Conservation (phyloP, 2,329 filamentous ascomycete species). For the Microcyclospora tardicrescens region DNA sequence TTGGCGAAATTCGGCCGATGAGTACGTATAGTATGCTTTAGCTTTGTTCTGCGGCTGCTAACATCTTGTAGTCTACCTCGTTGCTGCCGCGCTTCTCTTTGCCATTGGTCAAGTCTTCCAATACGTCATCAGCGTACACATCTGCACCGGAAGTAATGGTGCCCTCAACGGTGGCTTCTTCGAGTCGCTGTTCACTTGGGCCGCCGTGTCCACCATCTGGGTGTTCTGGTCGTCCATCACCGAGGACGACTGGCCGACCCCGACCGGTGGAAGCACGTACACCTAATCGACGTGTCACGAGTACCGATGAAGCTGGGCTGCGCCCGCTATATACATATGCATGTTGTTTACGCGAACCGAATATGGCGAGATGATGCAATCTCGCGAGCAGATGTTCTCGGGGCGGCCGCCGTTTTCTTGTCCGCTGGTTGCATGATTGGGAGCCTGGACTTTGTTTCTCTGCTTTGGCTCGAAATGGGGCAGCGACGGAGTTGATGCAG, state of each 20-base stretch:
- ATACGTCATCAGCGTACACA: slow-evolving; percentile 81
- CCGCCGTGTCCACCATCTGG: slow-evolving; percentile 76
- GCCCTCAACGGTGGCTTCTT: slow-evolving; percentile 91
- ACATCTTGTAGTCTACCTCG: slow-evolving; percentile 52
- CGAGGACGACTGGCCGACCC: slow-evolving; percentile 85
- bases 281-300: slow-evolving; percentile 10
- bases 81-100: slow-evolving; percentile 64
- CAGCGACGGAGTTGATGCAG: not conserved
- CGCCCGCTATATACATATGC: too few species aligned
- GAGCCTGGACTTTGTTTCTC: too few species aligned
- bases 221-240: slow-evolving; percentile 98
- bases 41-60: slow-evolving; percentile 2
- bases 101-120: slow-evolving; percentile 91
- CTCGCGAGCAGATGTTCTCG: too few species aligned
- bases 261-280: slow-evolving; percentile 27
- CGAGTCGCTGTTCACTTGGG: slow-evolving; percentile 79
- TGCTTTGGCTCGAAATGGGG: too few species aligned
- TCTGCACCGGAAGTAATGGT: slow-evolving; percentile 69
- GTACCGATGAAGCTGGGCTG: not conserved
- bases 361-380: too few species aligned
- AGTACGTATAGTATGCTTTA: slow-evolving; percentile 33
- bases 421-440: too few species aligned
- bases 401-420: too few species aligned
- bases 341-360: too few species aligned
- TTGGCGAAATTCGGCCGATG: slow-evolving; percentile 89